Evolutionary conservation across 495 filamentous ascomycete genomes (phyloP), one percentile per base, ranked within the genome.

Genomic region (Aspergillus baeticus): DNA sequence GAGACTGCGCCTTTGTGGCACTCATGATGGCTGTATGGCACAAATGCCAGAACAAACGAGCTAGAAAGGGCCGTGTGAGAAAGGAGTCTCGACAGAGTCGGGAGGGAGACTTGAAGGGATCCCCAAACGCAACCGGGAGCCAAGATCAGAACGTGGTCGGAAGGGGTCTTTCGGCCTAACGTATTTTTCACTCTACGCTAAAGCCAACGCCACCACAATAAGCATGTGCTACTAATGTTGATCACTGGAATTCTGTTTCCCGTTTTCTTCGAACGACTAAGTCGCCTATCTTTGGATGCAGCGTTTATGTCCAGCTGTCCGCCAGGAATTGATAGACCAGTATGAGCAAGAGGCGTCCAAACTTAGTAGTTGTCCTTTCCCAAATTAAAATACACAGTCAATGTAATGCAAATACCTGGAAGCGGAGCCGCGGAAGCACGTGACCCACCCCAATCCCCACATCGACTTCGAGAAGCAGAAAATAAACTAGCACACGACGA

Each of bases 1-100:
- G 89, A 70, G 92, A 96, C 77, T 96, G 81, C 67, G 92, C 85
- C 82, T 98, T 98, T 29, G 90, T 87, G 69, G 94, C 94, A 73
- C 84, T 89, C 92, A 97, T 78, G 38, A 65, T 84, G 77, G 54
- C 55, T 20, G 38, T 18, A 18, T 6, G 45, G 18, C 31, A 21
- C 49, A 33, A 31, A 26, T 10, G 17, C 44, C 51, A 51, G 36
- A n/a, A 51, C 20, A 44, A n/a, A 5, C 6, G 11, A 26, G 8
- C 13, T 23, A n/a, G 11, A 33, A 36, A 17, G 23, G 17, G 21
- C 10, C 8, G 23, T 20, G 3, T 18, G 26, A 23, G n/a, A 44
- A 42, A 39, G 39, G 22, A 38, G 20, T 37, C 5, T 39, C 38
- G 46, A 37, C 37, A 59, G 58, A 52, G 59, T 33, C 60, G 51